Base-by-base conservation (phyloP, 208 protist species). In the Jaenimonas drosophilae region DNA sequence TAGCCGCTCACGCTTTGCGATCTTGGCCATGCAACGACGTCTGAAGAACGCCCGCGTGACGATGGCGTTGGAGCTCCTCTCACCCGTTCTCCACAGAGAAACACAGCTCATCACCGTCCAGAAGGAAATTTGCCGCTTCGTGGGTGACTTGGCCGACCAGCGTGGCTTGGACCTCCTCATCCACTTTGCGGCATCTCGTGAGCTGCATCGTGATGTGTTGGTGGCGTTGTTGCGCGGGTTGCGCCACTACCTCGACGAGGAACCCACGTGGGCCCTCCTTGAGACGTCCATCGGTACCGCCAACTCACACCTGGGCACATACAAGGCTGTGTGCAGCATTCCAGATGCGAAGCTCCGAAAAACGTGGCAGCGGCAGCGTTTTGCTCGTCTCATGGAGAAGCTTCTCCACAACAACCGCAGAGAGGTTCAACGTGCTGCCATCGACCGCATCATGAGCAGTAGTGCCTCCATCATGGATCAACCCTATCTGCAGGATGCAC, bases 21-120 rank as follows among this genome's bases (percentile, higher is more conserved):
- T 42, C 19, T 20, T 11, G n/a, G 16, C 37, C 9, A 11, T 42
- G 6, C 16, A 11, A 7, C 14, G 16, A 17, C 37, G 37, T 24
- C 37, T 42, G n/a, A 11, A 20, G 9, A 6, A 17, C 9, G 16
- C 23, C 7, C 23, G 9, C 6, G 7, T 42, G 9, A 20, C 14
- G 19, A 6, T 25, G 19, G 37, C 37, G 9, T 7, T 42, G 9
- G 16, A 6, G 19, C 14, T 42, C 16, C 37, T 42, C 7, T 11
- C 14, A 20, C 37, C 16, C 6, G 37, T 42, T 11, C 37, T 42
- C n/a, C 14, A 42, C n/a, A 7, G 9, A 11, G 23, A n/a, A n/a
- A n/a, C n/a, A n/a, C n/a, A 42, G 19, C 23, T 20, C n/a, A 42
- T 42, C 19, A 42, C 37, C 9, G 37, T 42, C 7, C 37, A 42